phyloP scores from a whole-genome alignment of 1,139 yeast genomes.

The Pichia sp. region DNA sequence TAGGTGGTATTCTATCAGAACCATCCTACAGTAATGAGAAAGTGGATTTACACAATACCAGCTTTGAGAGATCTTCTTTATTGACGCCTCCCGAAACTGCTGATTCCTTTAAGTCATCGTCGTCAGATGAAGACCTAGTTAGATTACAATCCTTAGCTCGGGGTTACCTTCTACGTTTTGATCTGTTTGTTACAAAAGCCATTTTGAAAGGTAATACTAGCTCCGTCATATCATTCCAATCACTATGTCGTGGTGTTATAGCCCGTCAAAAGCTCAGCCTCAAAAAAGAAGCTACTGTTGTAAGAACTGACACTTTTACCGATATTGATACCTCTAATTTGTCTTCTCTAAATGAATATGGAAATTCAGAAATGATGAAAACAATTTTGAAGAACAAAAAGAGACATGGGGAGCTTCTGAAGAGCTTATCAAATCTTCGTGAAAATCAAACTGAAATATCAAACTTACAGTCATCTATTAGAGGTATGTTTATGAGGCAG shows the following conservation, averaged over 20 bases:
- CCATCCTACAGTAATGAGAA: not conserved
- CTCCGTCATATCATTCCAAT: conserved; percentile 41
- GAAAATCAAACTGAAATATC: conserved; percentile 28
- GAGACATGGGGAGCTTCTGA: conserved; percentile 22
- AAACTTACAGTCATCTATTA: conserved; percentile 33
- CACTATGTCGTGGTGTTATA: conserved; percentile 31
- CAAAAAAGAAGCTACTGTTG: conserved; percentile 15
- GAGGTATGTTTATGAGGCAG: conserved; percentile 29
- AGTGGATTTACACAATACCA: not conserved
- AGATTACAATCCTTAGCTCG: conserved; percentile 57
- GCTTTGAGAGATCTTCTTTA: not conserved
- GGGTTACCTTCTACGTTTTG: conserved; percentile 62
- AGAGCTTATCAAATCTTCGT: conserved; percentile 8
- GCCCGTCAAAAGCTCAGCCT: conserved; percentile 21
- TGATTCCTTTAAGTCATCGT: not conserved
- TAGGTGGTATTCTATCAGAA: conserved; percentile 4
- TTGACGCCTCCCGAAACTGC: not conserved
- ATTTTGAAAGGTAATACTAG: conserved; percentile 53
- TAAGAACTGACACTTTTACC: not conserved
- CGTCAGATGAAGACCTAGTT: conserved; percentile 25
- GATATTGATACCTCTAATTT: not conserved
- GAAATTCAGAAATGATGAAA: conserved; percentile 17
- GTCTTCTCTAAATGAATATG: conserved; percentile 14
- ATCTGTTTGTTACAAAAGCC: conserved; percentile 56
- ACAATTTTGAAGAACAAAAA: conserved; percentile 22